phyloP scores from a whole-genome alignment of 2,329 filamentous ascomycete genomes.

The Stagonosporopsis vannaccii region DNA sequence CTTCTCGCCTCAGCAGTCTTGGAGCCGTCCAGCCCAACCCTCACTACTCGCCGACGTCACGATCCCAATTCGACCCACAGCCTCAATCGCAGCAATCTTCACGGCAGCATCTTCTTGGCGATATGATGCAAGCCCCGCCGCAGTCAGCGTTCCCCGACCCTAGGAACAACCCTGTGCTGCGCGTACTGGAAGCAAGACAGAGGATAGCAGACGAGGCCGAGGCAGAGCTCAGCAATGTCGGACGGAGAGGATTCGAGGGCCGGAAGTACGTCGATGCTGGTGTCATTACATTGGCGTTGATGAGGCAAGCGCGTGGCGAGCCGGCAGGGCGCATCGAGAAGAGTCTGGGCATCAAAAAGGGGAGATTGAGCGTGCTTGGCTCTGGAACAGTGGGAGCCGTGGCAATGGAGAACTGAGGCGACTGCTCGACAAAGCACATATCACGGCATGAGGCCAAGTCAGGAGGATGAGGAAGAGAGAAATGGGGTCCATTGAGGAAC shows the following conservation, averaged over 20 bases:
- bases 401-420: constrained; percentile 19
- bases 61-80: constrained; percentile 53
- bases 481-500: constrained; percentile 4
- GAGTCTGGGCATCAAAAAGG: constrained; percentile 43
- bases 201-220: constrained; percentile 62
- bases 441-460: neutral
- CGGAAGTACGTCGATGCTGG: constrained; percentile 56
- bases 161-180: constrained; percentile 61
- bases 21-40: constrained; percentile 66
- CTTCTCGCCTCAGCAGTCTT: constrained; percentile 77
- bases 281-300: constrained; percentile 49
- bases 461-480: neutral
- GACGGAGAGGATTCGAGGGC: constrained; percentile 51
- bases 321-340: constrained; percentile 41
- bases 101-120: constrained; percentile 28
- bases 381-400: constrained; percentile 36
- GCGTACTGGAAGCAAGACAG: constrained; percentile 61
- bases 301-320: constrained; percentile 41
- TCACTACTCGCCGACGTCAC: constrained; percentile 63
- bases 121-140: constrained; percentile 43
- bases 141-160: constrained; percentile 43
- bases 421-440: neutral
- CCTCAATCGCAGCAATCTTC: constrained; percentile 25
- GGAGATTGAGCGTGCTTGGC: constrained; percentile 39
- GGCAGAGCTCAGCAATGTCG: constrained; percentile 58